These are phyloP conservation scores for Biscogniauxia marginata DNA, from an alignment of 2,329 filamentous ascomycete genomes.

Conservation along the genomic window DNA sequence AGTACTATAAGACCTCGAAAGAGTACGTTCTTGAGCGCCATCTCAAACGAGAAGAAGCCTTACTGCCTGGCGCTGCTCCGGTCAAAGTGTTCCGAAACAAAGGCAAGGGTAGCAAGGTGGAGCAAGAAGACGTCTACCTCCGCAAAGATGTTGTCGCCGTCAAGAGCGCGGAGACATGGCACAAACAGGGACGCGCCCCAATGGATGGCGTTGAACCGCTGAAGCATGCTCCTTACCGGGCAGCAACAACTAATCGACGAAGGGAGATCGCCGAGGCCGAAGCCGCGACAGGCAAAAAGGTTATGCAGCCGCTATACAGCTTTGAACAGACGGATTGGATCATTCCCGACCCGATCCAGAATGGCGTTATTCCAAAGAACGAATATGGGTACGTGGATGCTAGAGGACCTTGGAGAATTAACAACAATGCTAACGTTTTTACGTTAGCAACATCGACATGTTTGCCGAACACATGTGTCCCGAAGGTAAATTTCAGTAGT, in stretches of 20 bases:
- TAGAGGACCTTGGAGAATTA: not conserved
- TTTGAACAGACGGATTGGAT: slow-evolving; percentile 92
- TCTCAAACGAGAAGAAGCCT: slow-evolving; percentile 86
- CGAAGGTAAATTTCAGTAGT: slow-evolving; percentile 36
- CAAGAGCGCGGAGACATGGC: slow-evolving; percentile 94
- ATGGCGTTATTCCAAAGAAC: slow-evolving; percentile 91
- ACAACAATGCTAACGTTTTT: not conserved
- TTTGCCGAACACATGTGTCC: slow-evolving; percentile 95
- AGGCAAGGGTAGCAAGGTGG: slow-evolving; percentile 70
- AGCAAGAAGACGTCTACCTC: slow-evolving; percentile 77
- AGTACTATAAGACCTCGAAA: slow-evolving; percentile 82
- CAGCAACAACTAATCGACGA: slow-evolving; percentile 82
- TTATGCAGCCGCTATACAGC: slow-evolving; percentile 82
- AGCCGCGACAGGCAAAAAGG: slow-evolving; percentile 75
- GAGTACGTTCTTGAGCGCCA: slow-evolving; percentile 86
- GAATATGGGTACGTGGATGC: slow-evolving; percentile 62
- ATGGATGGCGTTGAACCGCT: slow-evolving; percentile 69
- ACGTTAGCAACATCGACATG: slow-evolving; percentile 82
- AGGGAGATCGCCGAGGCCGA: slow-evolving; percentile 87
- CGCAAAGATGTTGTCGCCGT: slow-evolving; percentile 79
- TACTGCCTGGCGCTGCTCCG: slow-evolving; percentile 65
- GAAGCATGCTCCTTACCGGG: slow-evolving; percentile 86
- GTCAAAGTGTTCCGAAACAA: slow-evolving; percentile 74
- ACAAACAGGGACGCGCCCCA: slow-evolving; percentile 87
- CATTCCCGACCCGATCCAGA: slow-evolving; percentile 79